Base-by-base conservation (phyloP, 306 rosid genomes). In the Benincasa hispida region DNA sequence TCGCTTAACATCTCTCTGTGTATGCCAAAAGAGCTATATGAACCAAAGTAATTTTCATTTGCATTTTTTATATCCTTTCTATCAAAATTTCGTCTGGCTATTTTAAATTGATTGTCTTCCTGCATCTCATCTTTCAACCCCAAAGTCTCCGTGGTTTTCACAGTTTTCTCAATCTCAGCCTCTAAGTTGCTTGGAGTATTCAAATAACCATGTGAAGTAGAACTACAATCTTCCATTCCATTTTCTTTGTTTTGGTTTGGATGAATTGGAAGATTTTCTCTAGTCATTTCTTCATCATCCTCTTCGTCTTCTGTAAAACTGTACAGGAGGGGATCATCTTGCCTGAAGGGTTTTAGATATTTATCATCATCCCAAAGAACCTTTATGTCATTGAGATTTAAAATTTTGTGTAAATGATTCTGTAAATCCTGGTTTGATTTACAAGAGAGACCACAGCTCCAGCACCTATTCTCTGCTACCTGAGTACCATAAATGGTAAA, bases 1-100 rank as follows among this genome's bases (percentile, higher is more conserved):
- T 94, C 99, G 65, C 96, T 88, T 60, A 94, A 80, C 99, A 94
- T 94, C 87, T 94, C 97, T 72, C 90, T 90, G 81, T 94, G 99
- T 72, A 94, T 94, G 82, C 96, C 96, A 77, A 85, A 94, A 67
- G 99, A 94, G 76, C 99, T 88, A 73, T 94, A 91, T 10, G 97
- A 74, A 82, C 91, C 96, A 86, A 94, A 94, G 80, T 94, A 94
- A 83, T 76, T 84, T 76, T 90, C 93, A 82, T 94, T 92, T 59
- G 82, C 87, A 79, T 82, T 87, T 86, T 85, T 94, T 66, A 90
- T 77, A 57, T 94, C 91, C 65, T 82, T 89, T 54, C 87, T 77
- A 76, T 70, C 77, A 60, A 77, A 84, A 67, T 57, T 87, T 37
- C 80, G 88, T 81, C 88, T 77, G 67, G 78, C 80, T 42, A 79